A percentile compares a stretch with the other conserved stretches of the same genome.
Conservation (phyloP, 345 rosid genomes). For the Populus pruinosa region DNA sequence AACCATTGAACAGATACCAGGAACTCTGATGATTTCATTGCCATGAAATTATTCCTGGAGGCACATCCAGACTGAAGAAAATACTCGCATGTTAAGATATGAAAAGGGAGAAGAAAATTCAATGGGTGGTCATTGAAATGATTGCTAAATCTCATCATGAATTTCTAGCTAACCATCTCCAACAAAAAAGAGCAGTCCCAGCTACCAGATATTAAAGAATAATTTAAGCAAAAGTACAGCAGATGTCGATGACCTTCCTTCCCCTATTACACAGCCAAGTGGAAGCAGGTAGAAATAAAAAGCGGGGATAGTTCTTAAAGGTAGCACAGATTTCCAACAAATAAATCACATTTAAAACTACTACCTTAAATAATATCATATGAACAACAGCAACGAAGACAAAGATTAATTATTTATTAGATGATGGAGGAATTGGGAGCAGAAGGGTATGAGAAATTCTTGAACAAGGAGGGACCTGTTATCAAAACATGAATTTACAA, state of each 20-base stretch:
- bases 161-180: neutral
- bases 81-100: no score
- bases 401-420: neutral
- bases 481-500: neutral
- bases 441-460: neutral
- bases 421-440: neutral
- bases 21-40: neutral
- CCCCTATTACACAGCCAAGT: neutral
- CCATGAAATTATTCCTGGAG: neutral
- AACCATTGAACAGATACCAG: neutral
- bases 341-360: neutral
- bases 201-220: neutral
- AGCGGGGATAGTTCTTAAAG: neutral
- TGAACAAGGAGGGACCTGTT: neutral
- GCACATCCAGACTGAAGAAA: no score
- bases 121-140: no score
- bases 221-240: neutral
- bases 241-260: neutral
- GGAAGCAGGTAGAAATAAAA: constrained; percentile 1
- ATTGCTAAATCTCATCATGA: no score
- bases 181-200: neutral
- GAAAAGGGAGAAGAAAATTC: no score
- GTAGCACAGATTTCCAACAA: neutral
- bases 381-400: neutral
- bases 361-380: neutral